phyloP scores from a whole-genome alignment of 2,329 filamentous ascomycete species.

The Leptographium radiaticola region DNA sequence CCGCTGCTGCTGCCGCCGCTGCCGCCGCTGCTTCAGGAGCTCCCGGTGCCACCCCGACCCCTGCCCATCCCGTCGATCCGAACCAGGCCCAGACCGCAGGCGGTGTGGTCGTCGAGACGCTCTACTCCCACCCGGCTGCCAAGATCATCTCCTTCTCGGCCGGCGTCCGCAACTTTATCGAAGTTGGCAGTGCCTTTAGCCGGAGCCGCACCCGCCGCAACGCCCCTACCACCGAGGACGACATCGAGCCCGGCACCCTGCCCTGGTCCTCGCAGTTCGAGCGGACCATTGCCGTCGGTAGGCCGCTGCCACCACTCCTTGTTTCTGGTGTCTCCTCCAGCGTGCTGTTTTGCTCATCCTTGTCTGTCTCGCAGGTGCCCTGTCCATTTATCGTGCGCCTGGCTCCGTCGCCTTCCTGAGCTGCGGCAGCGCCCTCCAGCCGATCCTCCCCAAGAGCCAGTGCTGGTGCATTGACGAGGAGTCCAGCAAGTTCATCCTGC shows the following conservation, averaged over 20 bases:
- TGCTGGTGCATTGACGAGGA: constrained; percentile 86
- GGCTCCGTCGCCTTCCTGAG: constrained; percentile 80
- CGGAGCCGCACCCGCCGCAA: constrained; percentile 9
- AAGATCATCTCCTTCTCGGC: constrained; percentile 50
- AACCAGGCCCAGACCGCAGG: constrained; percentile 3
- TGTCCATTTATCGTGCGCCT: constrained; percentile 76
- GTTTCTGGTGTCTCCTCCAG: not conserved
- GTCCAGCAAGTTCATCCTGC: constrained; percentile 70
- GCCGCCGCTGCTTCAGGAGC: constrained; percentile 3
- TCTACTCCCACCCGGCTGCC: constrained; percentile 61
- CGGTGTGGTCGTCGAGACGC: constrained; percentile 43
- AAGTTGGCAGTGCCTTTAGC: constrained; percentile 17
- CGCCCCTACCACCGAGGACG: constrained; percentile 13
- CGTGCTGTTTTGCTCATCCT: not conserved
- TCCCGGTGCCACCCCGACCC: constrained; percentile 1
- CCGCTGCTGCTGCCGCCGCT: constrained; percentile 2
- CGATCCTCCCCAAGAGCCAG: constrained; percentile 80
- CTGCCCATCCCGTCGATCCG: not conserved
- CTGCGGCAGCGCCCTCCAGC: constrained; percentile 70
- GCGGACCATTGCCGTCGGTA: constrained; percentile 67
- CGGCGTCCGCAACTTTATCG: constrained; percentile 19
- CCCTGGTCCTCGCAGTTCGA: constrained; percentile 67
- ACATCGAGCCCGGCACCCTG: constrained; percentile 48
- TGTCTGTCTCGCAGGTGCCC: constrained; percentile 36
- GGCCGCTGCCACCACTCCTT: constrained; percentile 11